Base-by-base conservation (phyloP, 2,329 filamentous ascomycete species). In the Penicillium hesseltinei region DNA sequence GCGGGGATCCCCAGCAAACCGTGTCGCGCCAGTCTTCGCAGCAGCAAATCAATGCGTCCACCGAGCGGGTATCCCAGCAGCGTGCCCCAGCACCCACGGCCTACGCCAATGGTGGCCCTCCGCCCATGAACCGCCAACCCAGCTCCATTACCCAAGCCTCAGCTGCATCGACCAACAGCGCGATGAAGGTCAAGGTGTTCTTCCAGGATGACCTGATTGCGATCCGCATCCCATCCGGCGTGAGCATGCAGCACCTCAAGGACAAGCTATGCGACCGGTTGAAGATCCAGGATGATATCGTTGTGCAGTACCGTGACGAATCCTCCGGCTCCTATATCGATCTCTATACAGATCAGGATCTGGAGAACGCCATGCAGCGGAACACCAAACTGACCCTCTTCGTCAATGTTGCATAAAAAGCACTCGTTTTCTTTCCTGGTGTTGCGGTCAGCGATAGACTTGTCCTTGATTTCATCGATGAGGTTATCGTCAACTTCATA, bases 111-210 rank as follows among this genome's bases (percentile, higher is more conserved):
- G 70, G 77, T 51, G 74, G 71, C 15, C 74, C 76, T 1, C 78
- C 77, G 10, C 66, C 71, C 21, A 79, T 79, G 76, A 73, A 77
- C 53, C 76, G 77, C 17, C 78, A 81, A 54, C 67, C 84, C 49
- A 83, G 81, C 38, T 88, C 83, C 6, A 74, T 87, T 57, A 78
- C 77, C 2, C 77, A 78, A 61, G 68, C 72, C 27, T 77, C 77
- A 2, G 68, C 63, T 27, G 65, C 70, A 5, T 75, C 76, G 10
- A 72, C 69, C 58, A 66, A 66, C 46, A 77, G 82, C 8, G 83
- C 85, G 4, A 88, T 97, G 79, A 97, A 97, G 75, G 90, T 97
- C 72, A 97, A 97, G 78, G 88, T 97, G 53, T 94, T 90, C 78
- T 97, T 91, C 78, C 90, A 93, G 63, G 89, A 92, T 59, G 93